A percentile compares a stretch with the other conserved stretches of the same genome.
Evolutionary conservation across 768 basidiomycete genomes (phyloP).

Genomic region (Psilocybe cubensis): DNA sequence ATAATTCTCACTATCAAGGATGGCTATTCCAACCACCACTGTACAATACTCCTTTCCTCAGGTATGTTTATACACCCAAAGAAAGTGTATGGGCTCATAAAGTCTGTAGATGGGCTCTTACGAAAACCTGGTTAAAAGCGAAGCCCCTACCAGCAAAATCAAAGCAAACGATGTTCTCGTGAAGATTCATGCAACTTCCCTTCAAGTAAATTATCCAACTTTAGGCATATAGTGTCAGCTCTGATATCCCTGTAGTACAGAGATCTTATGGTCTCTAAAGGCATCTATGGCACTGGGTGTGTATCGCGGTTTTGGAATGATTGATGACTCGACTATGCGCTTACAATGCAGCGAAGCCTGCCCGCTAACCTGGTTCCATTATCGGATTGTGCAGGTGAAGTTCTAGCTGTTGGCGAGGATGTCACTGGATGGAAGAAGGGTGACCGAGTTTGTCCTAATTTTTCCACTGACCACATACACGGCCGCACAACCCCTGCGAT

Average conservation of each 20-base stretch:
- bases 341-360: not conserved
- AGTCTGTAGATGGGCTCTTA: conserved; percentile 22
- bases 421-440: conserved; percentile 54
- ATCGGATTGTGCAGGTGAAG: conserved; percentile 62
- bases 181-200: conserved; percentile 59
- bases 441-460: conserved; percentile 61
- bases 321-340: not conserved
- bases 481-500: conserved; percentile 42
- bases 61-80: conserved; percentile 7
- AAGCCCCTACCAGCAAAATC: conserved; percentile 31
- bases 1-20: not conserved
- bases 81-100: not conserved
- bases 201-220: conserved; percentile 42
- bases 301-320: not conserved
- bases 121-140: conserved; percentile 27
- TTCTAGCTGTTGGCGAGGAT: conserved; percentile 49
- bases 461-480: conserved; percentile 49
- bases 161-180: conserved; percentile 56
- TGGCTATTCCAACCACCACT: conserved; percentile 9
- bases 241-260: conserved; percentile 40
- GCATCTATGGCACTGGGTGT: conserved; percentile 39
- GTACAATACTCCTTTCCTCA: conserved; percentile 23
- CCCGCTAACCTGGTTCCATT: conserved; percentile 36
- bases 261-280: conserved; percentile 49
- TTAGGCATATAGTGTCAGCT: not conserved